phyloP scores from a whole-genome alignment of 2,329 filamentous ascomycete species.

The Hysterium pulicare region DNA sequence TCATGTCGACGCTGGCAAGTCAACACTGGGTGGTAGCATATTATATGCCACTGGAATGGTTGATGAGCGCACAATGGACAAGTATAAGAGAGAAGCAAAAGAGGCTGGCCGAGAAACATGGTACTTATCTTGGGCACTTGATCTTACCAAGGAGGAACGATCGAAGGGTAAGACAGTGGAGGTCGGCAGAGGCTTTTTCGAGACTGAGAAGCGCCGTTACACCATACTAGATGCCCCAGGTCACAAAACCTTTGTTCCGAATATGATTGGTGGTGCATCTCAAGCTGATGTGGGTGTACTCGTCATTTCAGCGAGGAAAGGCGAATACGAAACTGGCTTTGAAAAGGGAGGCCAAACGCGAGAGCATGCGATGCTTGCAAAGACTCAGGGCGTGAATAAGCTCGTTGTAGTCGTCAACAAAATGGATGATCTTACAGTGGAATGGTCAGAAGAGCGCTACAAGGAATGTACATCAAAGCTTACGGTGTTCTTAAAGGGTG shows the following conservation, averaged over 20 bases:
- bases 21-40: conserved; percentile 89
- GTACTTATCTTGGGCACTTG: conserved; percentile 98
- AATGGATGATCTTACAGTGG: conserved; percentile 96
- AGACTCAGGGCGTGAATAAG: conserved; percentile 98
- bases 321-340: conserved; percentile 98
- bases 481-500: conserved; percentile 79
- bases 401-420: conserved; percentile 88
- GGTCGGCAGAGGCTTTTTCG: conserved; percentile 89
- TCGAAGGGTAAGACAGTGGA: conserved; percentile 97
- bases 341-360: conserved; percentile 94
- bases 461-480: conserved; percentile 92
- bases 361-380: conserved; percentile 96
- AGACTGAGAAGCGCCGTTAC: conserved; percentile 94
- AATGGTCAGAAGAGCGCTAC: conserved; percentile 92
- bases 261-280: conserved; percentile 92
- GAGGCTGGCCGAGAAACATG: conserved; percentile 95
- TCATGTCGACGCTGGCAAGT: conserved; percentile 98
- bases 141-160: conserved; percentile 94
- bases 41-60: conserved; percentile 96
- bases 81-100: conserved; percentile 95
- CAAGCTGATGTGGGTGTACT: conserved; percentile 69
- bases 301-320: conserved; percentile 94
- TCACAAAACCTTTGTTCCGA: conserved; percentile 96
- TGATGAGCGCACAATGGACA: conserved; percentile 97
- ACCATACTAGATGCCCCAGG: conserved; percentile 88